A percentile compares a stretch with the other conserved stretches of the same genome.
Conservation (phyloP, 305 asterid genomes). For the Stenogyne calaminthoides region DNA sequence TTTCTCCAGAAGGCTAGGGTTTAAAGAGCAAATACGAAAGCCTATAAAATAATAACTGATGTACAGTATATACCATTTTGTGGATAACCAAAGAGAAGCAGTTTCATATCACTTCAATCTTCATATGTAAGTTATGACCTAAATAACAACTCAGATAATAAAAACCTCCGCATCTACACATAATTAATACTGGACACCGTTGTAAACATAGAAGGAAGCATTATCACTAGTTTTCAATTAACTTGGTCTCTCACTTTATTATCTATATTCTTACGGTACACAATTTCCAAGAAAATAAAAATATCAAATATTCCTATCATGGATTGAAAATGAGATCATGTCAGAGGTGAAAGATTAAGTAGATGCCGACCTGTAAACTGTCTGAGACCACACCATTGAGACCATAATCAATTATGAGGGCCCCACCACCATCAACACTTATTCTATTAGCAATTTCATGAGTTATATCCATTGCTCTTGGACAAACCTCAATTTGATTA, state of each 20-base stretch:
- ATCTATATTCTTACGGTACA: too few species aligned
- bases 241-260: background rate
- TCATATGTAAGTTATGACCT: background rate
- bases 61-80: background rate
- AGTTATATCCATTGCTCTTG: constrained; percentile 84
- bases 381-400: constrained; percentile 71
- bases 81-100: background rate
- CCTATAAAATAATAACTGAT: background rate
- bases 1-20: constrained; percentile 5
- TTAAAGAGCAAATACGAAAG: background rate
- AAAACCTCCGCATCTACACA: background rate
- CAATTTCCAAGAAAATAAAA: too few species aligned
- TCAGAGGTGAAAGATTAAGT: constrained; percentile 12
- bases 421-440: constrained; percentile 85
- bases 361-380: constrained; percentile 72
- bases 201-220: background rate
- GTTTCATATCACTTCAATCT: background rate
- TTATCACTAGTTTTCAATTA: background rate
- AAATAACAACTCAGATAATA: background rate
- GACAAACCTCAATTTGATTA: constrained; percentile 78
- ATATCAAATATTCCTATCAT: background rate
- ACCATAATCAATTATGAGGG: constrained; percentile 92
- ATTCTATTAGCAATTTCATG: constrained; percentile 70
- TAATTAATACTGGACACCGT: background rate
- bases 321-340: background rate